These are phyloP conservation scores for Boletus rubescentipes DNA, from an alignment of 768 basidiomycete species.

Conservation along the genomic window DNA sequence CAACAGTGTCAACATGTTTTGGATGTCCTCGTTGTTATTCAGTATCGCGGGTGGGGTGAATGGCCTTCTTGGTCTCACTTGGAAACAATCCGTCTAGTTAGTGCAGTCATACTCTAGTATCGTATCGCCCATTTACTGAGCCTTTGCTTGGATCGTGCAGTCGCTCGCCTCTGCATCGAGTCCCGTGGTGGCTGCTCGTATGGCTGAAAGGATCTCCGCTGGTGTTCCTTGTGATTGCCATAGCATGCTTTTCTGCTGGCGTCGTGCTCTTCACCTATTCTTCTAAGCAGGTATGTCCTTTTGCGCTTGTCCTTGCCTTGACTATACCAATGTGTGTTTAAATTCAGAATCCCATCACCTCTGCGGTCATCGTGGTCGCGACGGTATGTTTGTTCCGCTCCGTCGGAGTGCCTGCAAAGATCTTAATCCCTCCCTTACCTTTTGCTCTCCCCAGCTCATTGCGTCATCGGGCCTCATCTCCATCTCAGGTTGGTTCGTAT, in stretches of 20 bases:
- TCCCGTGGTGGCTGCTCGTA: conserved; percentile 59
- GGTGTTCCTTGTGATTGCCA: conserved; percentile 79
- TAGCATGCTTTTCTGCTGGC: conserved; percentile 78
- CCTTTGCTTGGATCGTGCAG: conserved; percentile 10
- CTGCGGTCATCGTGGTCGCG: conserved; percentile 68
- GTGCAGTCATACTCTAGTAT: conserved; percentile 13
- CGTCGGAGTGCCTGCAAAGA: not conserved
- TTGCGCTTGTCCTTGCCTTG: not conserved
- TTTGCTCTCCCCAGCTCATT: conserved; percentile 20
- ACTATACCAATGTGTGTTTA: not conserved
- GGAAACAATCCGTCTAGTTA: conserved; percentile 56
- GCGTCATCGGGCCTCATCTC: conserved; percentile 42
- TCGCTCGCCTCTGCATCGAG: conserved; percentile 50
- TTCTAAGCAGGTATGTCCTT: conserved; percentile 53
- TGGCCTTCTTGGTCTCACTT: conserved; percentile 49
- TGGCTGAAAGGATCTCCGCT: conserved; percentile 86
- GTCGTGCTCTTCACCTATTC: conserved; percentile 76
- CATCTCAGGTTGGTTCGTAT: conserved; percentile 51
- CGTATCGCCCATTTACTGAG: not conserved
- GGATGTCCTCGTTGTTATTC: conserved; percentile 54
- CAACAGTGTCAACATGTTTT: conserved; percentile 47
- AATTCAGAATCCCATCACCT: conserved; percentile 54
- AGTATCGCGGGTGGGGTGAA: conserved; percentile 54
- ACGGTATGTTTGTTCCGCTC: conserved; percentile 38
- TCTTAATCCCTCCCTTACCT: not conserved